Evolutionary conservation across 1,284 basidiomycete species (phyloP), one percentile per base, ranked within the genome.

Genomic region (Rhizoctonia solani): DNA sequence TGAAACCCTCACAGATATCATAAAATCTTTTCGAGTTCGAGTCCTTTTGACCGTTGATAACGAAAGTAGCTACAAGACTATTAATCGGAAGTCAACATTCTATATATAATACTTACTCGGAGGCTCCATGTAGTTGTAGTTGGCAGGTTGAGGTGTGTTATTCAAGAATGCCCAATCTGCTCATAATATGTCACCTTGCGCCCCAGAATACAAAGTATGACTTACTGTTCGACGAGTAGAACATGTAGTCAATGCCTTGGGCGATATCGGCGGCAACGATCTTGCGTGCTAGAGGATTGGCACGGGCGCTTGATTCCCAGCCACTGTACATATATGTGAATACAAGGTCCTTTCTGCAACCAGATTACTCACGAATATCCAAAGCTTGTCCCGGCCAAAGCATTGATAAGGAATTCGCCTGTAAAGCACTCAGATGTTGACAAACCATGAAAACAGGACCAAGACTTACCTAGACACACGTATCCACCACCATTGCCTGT

Each of bases 401-500:
- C 34, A 11, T 58, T 39, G 25, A 52, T 54, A 66, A 65, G 30
- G 53, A 53, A 41, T 14, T 63, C 34, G 19, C 71, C 71, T 83
- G 74, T 76, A 87, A 83, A 5, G 77, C 72, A 2, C 75, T 73
- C 65, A 85, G n/a, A n/a, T n/a, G n/a, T 39, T 39, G 8, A 39
- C 37, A 8, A 8, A 39, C 9, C 37, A 8, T 39, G 16, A 55
- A 21, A 29, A 34, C 44, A 63, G 58, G 34, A n/a, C n/a, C n/a
- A n/a, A 46, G 41, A 37, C 19, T 56, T 21, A 66, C 34, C 25
- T 68, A 54, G 41, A 19, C 69, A 58, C 46, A 59, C 25, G 30
- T 61, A 71, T 75, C 46, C 63, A 82, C 85, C 85, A 69, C 83
- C 84, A 70, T 87, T 88, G 73, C 86, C 84, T 3, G 82, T 83